phyloP scores from a whole-genome alignment of 371 early-diverging fungal genomes.

The Haplosporangium sp. region DNA sequence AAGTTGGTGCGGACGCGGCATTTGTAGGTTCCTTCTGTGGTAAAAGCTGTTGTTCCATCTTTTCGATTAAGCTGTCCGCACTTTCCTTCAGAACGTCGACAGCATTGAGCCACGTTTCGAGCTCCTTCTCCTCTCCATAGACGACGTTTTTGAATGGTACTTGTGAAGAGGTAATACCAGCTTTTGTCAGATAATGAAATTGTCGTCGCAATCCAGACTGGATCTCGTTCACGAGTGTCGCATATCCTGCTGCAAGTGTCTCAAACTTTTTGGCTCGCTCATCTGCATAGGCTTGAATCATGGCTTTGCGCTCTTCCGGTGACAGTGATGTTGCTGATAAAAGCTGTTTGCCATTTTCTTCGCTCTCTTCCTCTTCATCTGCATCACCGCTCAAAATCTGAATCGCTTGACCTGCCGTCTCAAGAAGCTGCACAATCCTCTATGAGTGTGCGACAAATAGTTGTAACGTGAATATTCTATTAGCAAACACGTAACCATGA shows the following conservation, averaged over 20 bases:
- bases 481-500: not conserved
- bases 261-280: constrained; percentile 32
- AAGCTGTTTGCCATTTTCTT: constrained; percentile 16
- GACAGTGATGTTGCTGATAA: constrained; percentile 4
- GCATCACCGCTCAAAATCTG: constrained; percentile 43
- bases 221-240: constrained; percentile 43
- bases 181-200: constrained; percentile 52
- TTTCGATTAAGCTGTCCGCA: constrained; percentile 25
- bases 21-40: not conserved
- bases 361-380: constrained; percentile 35
- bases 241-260: constrained; percentile 28
- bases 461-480: not conserved
- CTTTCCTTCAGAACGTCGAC: constrained; percentile 45
- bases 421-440: constrained; percentile 48
- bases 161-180: constrained; percentile 45
- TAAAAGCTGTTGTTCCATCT: constrained; percentile 24
- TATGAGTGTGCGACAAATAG: not conserved
- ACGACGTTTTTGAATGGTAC: constrained; percentile 53
- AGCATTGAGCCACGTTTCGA: constrained; percentile 52
- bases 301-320: constrained; percentile 12
- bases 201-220: constrained; percentile 48
- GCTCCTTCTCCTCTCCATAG: constrained; percentile 52
- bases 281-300: constrained; percentile 24
- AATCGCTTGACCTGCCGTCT: constrained; percentile 52
- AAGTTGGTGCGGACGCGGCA: not conserved